Evolutionary conservation across 148 eudicot genomes (phyloP).

Genomic region (Chenopodium album): DNA sequence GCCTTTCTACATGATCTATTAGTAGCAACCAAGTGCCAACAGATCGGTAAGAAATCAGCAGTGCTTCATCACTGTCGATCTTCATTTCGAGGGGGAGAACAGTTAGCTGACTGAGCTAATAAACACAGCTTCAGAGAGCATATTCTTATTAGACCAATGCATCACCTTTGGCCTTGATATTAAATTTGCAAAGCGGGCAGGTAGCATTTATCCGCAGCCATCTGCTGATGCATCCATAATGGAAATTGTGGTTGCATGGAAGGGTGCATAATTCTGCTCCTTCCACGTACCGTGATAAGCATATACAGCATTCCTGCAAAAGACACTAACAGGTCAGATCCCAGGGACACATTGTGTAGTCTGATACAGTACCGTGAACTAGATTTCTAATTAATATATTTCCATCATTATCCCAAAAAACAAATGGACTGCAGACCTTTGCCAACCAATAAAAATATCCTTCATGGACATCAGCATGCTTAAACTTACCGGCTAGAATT

Average conservation of each 20-base stretch:
- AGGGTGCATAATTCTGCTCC: constrained; percentile 66
- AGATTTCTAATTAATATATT: not conserved
- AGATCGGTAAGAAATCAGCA: not conserved
- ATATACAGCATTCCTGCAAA: constrained; percentile 74
- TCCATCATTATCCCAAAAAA: not conserved
- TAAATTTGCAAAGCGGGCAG: constrained; percentile 73
- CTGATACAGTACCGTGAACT: not conserved
- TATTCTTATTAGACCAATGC: constrained; percentile 39
- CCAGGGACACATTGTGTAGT: not conserved
- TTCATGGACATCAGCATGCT: not conserved
- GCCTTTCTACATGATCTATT: constrained; percentile 17
- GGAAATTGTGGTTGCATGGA: constrained; percentile 83
- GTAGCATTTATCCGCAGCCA: constrained; percentile 78
- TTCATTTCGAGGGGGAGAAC: not conserved
- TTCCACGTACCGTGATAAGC: constrained; percentile 53
- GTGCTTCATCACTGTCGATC: not conserved
- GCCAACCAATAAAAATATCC: not conserved
- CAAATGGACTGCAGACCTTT: not conserved
- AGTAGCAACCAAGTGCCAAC: constrained; percentile 6
- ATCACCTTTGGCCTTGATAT: constrained; percentile 51
- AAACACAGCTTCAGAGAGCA: constrained; percentile 17
- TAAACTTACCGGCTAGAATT: not conserved
- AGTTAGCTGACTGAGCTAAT: not conserved
- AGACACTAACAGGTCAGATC: not conserved
- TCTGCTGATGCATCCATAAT: constrained; percentile 54